These are phyloP conservation scores for Colletotrichum melonis DNA, from an alignment of 2,329 filamentous ascomycete genomes.

Conservation along the genomic window DNA sequence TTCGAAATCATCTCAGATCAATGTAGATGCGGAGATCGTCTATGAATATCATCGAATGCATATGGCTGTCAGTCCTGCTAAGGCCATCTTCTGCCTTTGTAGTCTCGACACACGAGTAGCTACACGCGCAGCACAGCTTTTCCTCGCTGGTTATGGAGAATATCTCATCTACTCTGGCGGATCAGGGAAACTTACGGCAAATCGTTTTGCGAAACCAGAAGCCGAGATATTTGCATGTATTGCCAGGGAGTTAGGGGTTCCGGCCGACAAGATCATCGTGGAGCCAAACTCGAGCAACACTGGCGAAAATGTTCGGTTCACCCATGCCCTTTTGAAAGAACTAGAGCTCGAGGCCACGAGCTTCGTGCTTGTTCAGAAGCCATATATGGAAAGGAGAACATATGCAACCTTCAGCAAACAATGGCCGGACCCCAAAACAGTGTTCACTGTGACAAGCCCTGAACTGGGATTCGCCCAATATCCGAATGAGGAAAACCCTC, in stretches of 20 bases:
- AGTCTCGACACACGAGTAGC: constrained; percentile 59
- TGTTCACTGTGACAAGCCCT: constrained; percentile 55
- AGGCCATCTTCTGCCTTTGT: constrained; percentile 59
- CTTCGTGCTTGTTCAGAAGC: constrained; percentile 59
- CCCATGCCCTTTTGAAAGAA: constrained; percentile 47
- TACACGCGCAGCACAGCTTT: constrained; percentile 53
- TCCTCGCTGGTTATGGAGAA: constrained; percentile 50
- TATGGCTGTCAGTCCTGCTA: constrained; percentile 48
- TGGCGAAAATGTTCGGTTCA: constrained; percentile 60
- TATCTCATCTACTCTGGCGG: constrained; percentile 58
- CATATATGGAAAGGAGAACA: constrained; percentile 60
- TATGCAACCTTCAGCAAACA: constrained; percentile 59
- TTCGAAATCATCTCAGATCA: background rate
- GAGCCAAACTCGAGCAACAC: constrained; percentile 57
- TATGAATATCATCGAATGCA: constrained; percentile 58
- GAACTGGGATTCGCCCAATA: constrained; percentile 52
- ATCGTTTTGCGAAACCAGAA: constrained; percentile 53
- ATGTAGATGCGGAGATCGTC: constrained; percentile 49
- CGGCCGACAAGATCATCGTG: constrained; percentile 49
- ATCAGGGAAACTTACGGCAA: constrained; percentile 52
- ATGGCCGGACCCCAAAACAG: constrained; percentile 51
- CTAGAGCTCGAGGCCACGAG: constrained; percentile 41
- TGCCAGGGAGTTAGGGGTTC: constrained; percentile 53
- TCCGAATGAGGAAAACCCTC: constrained; percentile 53
- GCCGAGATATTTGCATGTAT: constrained; percentile 55